Evolutionary conservation across 345 rosid genomes (phyloP), one percentile per base, ranked within the genome.

Genomic region (Linum tenue): DNA sequence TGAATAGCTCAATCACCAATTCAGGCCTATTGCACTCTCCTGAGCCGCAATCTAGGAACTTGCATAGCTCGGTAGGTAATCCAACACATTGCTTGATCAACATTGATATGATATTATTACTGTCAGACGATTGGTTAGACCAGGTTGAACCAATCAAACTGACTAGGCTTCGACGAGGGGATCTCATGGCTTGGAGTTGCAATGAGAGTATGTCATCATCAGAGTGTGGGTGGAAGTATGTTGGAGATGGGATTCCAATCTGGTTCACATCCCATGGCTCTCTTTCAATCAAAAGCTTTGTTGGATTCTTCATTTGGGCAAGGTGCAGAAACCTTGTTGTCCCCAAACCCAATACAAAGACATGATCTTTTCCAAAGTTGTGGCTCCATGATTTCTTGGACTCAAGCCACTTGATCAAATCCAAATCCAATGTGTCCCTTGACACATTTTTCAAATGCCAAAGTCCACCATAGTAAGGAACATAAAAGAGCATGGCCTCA

Each of bases 371-470:
- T 2, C 96, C 94, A 0, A 82, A 73, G 62, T 82, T 85, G 48
- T 39, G 65, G 55, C n/a, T 64, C 90, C 97, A 89, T 2, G 97
- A 35, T 36, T 72, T 69, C 39, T 68, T 83, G 36, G 85, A 73
- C 44, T 74, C 80, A 3, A 92, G 87, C 96, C 98, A 92, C 65
- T 81, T 84, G 22, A 89, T 60, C 31, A 87, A 78, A 56, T 92
- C 96, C 8, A 80, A 14, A 0, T 75, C 67, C 70, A 87, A 66
- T 7, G 68, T 66, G 66, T 89, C 92, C 60, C 86, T 70, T 5
- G 95, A 81, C 15, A 87, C 92, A 63, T 87, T 92, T 72, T 76
- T 89, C 82, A 92, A 89, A 73, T 92, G 96, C 96, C 97, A 92
- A 0, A 92, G 60, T 39, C 98, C 94, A 0, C 94, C 96, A 60